Percentiles rank a stretch among this genome's conserved stretches.
Evolutionary conservation across 495 filamentous ascomycete genomes (phyloP).

Genomic region (Pseudomonodictys pantanalensis): DNA sequence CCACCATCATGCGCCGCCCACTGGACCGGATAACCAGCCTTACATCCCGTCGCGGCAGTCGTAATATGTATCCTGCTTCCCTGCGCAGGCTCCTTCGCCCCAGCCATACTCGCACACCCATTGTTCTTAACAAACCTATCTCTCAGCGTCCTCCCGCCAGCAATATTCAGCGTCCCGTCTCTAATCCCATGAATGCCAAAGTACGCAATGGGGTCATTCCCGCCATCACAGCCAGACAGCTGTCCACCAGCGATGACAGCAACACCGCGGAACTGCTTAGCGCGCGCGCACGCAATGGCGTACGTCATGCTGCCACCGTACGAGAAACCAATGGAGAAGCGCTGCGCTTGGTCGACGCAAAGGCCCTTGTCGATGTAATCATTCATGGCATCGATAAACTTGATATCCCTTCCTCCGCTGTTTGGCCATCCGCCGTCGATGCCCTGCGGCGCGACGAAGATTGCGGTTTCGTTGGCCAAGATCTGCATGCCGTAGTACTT

Average conservation of each 20-base stretch:
- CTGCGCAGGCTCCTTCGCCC: constrained; percentile 31
- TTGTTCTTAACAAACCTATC: constrained; percentile 47
- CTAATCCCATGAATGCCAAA: constrained; percentile 46
- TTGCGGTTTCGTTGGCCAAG: constrained; percentile 42
- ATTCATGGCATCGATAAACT: constrained; percentile 43
- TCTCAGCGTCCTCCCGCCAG: constrained; percentile 39
- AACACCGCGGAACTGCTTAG: constrained; percentile 46
- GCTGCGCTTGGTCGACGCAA: constrained; percentile 45
- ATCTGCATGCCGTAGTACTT: constrained; percentile 45
- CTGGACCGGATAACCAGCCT: constrained; percentile 37
- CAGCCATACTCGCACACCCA: constrained; percentile 31
- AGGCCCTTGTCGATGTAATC: constrained; percentile 43
- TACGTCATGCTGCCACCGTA: constrained; percentile 52
- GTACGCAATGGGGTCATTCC: constrained; percentile 45
- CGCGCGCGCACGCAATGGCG: constrained; percentile 45
- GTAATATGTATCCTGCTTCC: constrained; percentile 37
- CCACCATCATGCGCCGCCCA: constrained; percentile 11
- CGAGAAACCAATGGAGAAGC: constrained; percentile 52
- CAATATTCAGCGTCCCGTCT: constrained; percentile 43
- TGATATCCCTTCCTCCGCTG: constrained; percentile 43
- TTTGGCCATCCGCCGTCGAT: constrained; percentile 47
- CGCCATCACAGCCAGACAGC: constrained; percentile 46
- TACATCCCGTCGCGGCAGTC: constrained; percentile 37
- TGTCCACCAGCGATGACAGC: constrained; percentile 45
- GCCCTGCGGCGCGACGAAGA: constrained; percentile 46